Conservation (phyloP, 768 basidiomycete species). For the Daedaleopsis nitida region DNA sequence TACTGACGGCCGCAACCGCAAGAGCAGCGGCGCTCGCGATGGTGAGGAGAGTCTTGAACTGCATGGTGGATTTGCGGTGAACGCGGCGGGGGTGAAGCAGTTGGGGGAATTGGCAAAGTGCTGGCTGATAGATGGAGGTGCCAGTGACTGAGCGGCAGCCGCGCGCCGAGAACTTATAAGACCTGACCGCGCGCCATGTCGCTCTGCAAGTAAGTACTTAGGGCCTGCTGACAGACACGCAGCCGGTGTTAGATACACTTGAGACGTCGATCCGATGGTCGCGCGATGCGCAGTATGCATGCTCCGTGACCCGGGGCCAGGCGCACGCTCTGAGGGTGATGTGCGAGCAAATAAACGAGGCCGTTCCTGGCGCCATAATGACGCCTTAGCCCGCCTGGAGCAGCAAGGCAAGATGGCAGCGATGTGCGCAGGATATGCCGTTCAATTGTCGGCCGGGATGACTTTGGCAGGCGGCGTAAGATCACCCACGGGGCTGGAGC, state of each 20-base stretch:
- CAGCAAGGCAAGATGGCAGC: too few relatives aligned
- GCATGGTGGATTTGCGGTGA: constrained; percentile 4
- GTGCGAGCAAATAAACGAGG: constrained; percentile 3
- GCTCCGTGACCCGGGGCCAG: background rate
- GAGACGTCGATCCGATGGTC: constrained; percentile 11
- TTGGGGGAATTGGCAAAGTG: background rate
- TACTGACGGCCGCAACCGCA: constrained; percentile 7
- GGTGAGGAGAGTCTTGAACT: constrained; percentile 18
- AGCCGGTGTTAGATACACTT: background rate
- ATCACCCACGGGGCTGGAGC: too few relatives aligned
- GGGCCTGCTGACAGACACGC: constrained; percentile 5
- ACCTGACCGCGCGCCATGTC: background rate
- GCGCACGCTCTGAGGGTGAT: background rate
- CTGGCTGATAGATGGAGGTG: background rate
- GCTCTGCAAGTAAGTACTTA: background rate
- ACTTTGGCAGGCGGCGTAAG: too few relatives aligned
- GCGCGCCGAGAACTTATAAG: constrained; percentile 7
- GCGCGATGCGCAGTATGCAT: constrained; percentile 10
- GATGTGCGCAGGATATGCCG: too few relatives aligned
- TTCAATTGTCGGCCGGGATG: too few relatives aligned
- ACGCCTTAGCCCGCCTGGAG: too few relatives aligned
- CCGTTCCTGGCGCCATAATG: too few relatives aligned
- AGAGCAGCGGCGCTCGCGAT: constrained; percentile 12
- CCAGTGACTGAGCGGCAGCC: background rate
- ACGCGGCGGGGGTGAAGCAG: background rate